phyloP scores from a whole-genome alignment of 257 asterid genomes.

The Solanum chiquidenum region DNA sequence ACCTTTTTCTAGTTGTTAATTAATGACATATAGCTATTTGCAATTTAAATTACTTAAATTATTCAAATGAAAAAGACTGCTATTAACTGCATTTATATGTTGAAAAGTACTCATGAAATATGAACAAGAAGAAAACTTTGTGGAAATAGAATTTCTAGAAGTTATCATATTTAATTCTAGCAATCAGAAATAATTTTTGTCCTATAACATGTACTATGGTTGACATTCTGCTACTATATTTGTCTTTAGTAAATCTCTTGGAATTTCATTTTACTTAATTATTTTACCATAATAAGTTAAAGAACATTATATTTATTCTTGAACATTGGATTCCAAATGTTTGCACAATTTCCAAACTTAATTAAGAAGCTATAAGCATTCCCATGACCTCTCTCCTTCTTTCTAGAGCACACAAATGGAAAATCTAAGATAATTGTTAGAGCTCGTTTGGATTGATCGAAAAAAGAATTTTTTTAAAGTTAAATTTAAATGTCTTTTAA shows the following conservation, averaged over 20 bases:
- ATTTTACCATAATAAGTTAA: neutral
- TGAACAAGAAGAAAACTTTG: neutral
- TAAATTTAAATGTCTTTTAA: too few relatives aligned
- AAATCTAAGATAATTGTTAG: neutral
- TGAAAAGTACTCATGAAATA: neutral
- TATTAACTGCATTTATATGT: neutral
- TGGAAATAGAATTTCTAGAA: neutral
- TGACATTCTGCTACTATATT: neutral
- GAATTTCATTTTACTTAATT: neutral
- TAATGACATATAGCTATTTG: neutral
- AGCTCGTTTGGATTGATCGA: too few relatives aligned
- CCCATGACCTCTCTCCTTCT: too few relatives aligned
- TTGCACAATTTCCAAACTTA: neutral
- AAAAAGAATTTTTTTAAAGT: too few relatives aligned
- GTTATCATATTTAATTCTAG: neutral
- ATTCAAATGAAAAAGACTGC: neutral
- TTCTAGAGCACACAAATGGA: neutral
- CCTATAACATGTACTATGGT: neutral
- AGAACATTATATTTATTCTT: neutral
- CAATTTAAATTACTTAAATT: neutral
- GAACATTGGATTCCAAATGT: neutral
- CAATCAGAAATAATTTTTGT: neutral
- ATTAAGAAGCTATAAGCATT: too few relatives aligned
- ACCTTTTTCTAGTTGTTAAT: neutral
- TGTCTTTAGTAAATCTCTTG: neutral